Conservation (phyloP, 78 protist genomes). For the Thecamonas trahens region DNA sequence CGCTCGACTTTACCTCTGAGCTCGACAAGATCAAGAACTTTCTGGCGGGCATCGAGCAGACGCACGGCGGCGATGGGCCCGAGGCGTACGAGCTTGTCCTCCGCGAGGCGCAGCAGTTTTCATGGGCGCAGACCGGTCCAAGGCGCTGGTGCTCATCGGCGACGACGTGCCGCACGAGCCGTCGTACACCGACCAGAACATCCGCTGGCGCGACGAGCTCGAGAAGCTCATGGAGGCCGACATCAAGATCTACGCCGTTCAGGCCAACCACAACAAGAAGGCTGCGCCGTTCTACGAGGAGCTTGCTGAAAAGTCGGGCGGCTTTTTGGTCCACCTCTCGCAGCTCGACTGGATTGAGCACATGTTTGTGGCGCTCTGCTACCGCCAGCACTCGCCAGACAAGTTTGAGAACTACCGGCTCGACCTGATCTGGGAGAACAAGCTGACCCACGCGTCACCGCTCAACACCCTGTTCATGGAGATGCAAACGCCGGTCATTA, state of each 20-base stretch:
- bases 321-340: constrained; percentile 27
- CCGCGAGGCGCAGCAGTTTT: constrained; percentile 35
- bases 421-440: too few relatives aligned
- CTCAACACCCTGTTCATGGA: too few relatives aligned
- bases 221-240: constrained; percentile 5
- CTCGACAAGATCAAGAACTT: constrained; percentile 3
- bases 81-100: constrained; percentile 40
- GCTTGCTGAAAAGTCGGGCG: constrained; percentile 34
- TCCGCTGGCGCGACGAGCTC: constrained; percentile 45
- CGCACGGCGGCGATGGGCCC: constrained; percentile 51
- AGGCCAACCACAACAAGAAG: constrained; percentile 16
- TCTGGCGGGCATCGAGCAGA: constrained; percentile 4
- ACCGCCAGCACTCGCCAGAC: constrained; percentile 6
- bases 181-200: constrained; percentile 36
- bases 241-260: constrained; percentile 35
- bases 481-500: too few relatives aligned
- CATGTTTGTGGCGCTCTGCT: constrained; percentile 10
- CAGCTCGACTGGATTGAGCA: constrained; percentile 14
- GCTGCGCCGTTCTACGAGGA: constrained; percentile 52
- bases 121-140: constrained; percentile 37
- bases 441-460: too few relatives aligned
- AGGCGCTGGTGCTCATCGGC: constrained; percentile 39
- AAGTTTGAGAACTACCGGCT: neutral
- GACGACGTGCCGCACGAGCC: constrained; percentile 62
- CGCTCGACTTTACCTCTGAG: constrained; percentile 25